A percentile compares a stretch with the other conserved stretches of the same genome.
phyloP scores from a whole-genome alignment of 2,329 filamentous ascomycete species.

The Achaetomium macrosporum region DNA sequence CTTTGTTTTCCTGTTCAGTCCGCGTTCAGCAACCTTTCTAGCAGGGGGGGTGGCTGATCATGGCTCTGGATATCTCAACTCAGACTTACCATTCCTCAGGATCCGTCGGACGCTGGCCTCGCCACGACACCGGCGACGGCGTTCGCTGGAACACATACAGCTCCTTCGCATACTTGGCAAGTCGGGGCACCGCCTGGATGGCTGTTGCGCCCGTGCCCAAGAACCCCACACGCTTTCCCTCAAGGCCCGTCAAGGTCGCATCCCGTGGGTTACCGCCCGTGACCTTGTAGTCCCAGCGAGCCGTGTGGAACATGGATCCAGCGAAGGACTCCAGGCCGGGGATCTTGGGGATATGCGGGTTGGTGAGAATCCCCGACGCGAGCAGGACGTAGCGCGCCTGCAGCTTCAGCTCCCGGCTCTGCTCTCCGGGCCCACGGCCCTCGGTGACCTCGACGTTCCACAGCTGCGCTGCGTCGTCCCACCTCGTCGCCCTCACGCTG shows the following conservation, averaged over 20 bases:
- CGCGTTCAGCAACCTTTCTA: neutral
- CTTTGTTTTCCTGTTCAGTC: constrained; percentile 21
- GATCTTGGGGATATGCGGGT: constrained; percentile 39
- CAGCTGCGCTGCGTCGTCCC: constrained; percentile 33
- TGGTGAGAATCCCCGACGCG: constrained; percentile 35
- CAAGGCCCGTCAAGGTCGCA: constrained; percentile 39
- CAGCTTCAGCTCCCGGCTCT: constrained; percentile 29
- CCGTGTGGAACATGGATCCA: constrained; percentile 41
- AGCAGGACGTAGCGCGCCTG: constrained; percentile 36
- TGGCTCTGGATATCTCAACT: too few species aligned
- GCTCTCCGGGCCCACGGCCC: constrained; percentile 26
- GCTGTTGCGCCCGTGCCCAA: constrained; percentile 47
- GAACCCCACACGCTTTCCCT: constrained; percentile 42
- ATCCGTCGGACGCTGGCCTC: constrained; percentile 37
- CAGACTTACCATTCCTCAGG: constrained; percentile 32
- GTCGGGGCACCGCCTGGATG: constrained; percentile 39
- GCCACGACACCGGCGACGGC: constrained; percentile 37
- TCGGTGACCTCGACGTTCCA: constrained; percentile 24
- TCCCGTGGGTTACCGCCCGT: constrained; percentile 38
- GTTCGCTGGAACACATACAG: constrained; percentile 54
- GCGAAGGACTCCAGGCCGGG: constrained; percentile 37
- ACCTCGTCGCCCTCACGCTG: constrained; percentile 32
- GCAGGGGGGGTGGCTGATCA: neutral
- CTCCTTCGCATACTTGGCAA: constrained; percentile 43
- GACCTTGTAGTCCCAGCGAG: constrained; percentile 40